Evolutionary conservation across 345 rosid genomes (phyloP).

Genomic region (Schrenkiella parvula): DNA sequence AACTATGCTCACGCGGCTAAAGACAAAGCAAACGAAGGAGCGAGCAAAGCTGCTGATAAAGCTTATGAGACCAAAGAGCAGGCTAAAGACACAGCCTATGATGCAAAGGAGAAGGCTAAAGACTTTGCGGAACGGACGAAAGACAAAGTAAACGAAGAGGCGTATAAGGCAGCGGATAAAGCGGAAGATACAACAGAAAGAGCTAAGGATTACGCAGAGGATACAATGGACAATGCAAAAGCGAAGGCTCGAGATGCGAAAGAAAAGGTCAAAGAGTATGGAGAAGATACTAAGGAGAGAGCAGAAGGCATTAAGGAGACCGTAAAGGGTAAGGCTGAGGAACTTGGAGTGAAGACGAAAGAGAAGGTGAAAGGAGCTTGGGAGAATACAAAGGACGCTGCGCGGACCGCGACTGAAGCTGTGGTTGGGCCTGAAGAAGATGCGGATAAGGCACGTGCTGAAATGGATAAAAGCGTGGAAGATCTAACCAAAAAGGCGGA

Average conservation of each 20-base stretch:
- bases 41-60: constrained; percentile 24
- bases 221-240: constrained; percentile 24
- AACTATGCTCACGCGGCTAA: constrained; percentile 20
- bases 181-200: constrained; percentile 22
- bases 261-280: constrained; percentile 25
- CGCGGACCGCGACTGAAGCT: constrained; percentile 17
- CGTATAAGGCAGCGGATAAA: constrained; percentile 20
- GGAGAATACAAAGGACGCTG: constrained; percentile 27
- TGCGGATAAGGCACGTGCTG: constrained; percentile 21
- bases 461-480: constrained; percentile 21
- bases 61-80: constrained; percentile 25
- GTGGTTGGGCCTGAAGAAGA: constrained; percentile 36
- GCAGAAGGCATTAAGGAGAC: constrained; percentile 28
- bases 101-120: constrained; percentile 25
- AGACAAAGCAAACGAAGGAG: constrained; percentile 25
- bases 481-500: constrained; percentile 15
- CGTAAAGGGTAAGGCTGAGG: constrained; percentile 29
- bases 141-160: constrained; percentile 22
- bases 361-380: constrained; percentile 36
- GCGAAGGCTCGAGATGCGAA: constrained; percentile 21
- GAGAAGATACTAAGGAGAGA: constrained; percentile 24
- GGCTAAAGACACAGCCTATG: constrained; percentile 21
- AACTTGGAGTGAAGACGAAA: constrained; percentile 34
- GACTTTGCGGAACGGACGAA: constrained; percentile 22
- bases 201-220: constrained; percentile 23